A percentile compares a stretch with the other conserved stretches of the same genome.
Conservation (phyloP, 2,329 filamentous ascomycete species). For the Fusarium lyarnte region DNA sequence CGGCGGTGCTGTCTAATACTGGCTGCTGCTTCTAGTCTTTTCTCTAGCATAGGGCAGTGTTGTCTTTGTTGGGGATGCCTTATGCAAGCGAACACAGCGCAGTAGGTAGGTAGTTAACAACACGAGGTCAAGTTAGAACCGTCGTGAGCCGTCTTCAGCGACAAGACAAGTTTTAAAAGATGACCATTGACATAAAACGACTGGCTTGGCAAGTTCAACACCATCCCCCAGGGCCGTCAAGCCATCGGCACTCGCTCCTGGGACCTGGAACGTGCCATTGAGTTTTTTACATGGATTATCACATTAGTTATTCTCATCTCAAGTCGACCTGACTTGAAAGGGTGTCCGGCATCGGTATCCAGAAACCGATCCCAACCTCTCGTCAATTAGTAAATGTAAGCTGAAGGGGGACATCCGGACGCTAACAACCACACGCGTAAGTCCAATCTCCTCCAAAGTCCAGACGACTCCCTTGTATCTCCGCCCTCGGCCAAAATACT, state of each 20-base stretch:
- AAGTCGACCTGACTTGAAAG: background rate
- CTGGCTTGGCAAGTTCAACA: background rate
- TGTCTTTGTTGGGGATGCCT: conserved; percentile 7
- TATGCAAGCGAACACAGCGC: background rate
- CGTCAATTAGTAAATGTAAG: background rate
- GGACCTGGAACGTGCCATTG: conserved; percentile 3
- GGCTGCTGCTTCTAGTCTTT: background rate
- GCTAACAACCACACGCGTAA: conserved; percentile 6
- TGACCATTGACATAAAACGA: background rate
- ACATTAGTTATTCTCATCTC: background rate
- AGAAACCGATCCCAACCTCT: conserved; percentile 3
- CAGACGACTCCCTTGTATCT: background rate
- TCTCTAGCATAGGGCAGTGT: conserved; percentile 8
- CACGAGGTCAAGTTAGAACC: background rate
- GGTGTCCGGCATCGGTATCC: conserved; percentile 18
- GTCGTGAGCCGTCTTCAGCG: conserved; percentile 3
- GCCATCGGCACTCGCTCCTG: background rate
- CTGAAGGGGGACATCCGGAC: background rate
- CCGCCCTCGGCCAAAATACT: conserved; percentile 3
- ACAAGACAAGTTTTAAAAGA: background rate
- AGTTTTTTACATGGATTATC: conserved; percentile 12
- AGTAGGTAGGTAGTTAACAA: background rate
- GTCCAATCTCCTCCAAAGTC: conserved; percentile 5
- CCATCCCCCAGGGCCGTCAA: background rate
- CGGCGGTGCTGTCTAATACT: background rate